Percentiles rank a stretch among this genome's conserved stretches.
Conservation (phyloP, 768 basidiomycete genomes). For the Phlebiopsis flavidoalba region DNA sequence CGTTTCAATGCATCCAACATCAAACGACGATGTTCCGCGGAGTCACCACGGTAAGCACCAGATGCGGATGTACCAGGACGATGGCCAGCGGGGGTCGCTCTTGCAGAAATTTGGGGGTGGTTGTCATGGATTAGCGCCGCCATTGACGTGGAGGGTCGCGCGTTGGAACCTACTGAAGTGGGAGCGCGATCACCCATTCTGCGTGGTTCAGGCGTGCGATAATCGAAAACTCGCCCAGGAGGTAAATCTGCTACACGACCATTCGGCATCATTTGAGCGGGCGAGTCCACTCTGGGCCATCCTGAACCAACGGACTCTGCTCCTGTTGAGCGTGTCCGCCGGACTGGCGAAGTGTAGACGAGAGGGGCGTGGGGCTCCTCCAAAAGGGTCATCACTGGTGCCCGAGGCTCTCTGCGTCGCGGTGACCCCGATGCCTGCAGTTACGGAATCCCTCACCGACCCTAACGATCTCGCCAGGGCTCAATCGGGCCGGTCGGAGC, state of each 20-base stretch:
- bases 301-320: slow-evolving; percentile 15
- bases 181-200: slow-evolving; percentile 6
- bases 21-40: slow-evolving; percentile 58
- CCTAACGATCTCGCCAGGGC: slow-evolving; percentile 49
- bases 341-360: background rate
- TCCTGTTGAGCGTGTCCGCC: slow-evolving; percentile 21
- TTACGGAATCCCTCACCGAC: slow-evolving; percentile 64
- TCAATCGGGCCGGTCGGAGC: slow-evolving; percentile 67
- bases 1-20: slow-evolving; percentile 63
- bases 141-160: slow-evolving; percentile 31
- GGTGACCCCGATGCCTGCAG: slow-evolving; percentile 54
- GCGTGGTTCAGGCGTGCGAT: slow-evolving; percentile 8
- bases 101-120: slow-evolving; percentile 25
- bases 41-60: slow-evolving; percentile 10
- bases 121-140: slow-evolving; percentile 24
- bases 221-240: slow-evolving; percentile 4
- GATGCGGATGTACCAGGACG: background rate
- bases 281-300: slow-evolving; percentile 11
- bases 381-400: slow-evolving; percentile 33
- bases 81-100: slow-evolving; percentile 20
- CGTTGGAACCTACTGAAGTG: background rate
- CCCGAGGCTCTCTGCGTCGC: slow-evolving; percentile 26
- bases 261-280: slow-evolving; percentile 1
- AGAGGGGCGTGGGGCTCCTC: slow-evolving; percentile 3
- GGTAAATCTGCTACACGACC: slow-evolving; percentile 12